Conservation (phyloP, 306 rosid genomes). For the Mimosa bimucronata region DNA sequence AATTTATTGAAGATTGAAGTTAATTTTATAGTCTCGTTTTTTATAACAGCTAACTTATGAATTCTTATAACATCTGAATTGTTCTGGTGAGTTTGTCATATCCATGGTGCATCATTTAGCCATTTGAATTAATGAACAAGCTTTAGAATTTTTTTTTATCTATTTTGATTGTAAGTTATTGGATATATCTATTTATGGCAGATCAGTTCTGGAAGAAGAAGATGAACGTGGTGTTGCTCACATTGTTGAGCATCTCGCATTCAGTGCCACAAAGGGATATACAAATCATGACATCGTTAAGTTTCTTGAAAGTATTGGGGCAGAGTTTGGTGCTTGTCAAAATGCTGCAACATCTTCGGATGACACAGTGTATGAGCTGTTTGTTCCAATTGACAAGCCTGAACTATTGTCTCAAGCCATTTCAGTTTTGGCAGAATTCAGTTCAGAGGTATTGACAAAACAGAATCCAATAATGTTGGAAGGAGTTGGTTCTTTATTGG, state of each 20-base stretch:
- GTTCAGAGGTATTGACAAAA: constrained; percentile 70
- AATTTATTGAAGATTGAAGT: neutral
- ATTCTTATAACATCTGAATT: neutral
- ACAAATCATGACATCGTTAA: constrained; percentile 86
- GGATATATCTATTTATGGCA: constrained; percentile 55
- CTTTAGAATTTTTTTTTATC: neutral
- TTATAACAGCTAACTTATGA: neutral
- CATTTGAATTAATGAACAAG: neutral
- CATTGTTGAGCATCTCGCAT: constrained; percentile 96
- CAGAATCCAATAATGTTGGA: neutral
- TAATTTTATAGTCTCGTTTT: neutral
- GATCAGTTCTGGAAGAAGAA: constrained; percentile 97
- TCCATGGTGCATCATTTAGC: neutral
- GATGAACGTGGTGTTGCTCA: constrained; percentile 98
- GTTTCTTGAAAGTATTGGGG: constrained; percentile 92
- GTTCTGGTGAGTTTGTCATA: neutral
- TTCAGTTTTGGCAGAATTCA: constrained; percentile 87
- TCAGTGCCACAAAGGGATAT: constrained; percentile 84
- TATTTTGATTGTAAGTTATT: constrained; percentile 31
- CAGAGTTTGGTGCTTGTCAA: constrained; percentile 97
- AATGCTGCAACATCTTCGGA: constrained; percentile 88
- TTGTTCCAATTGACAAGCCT: constrained; percentile 94
- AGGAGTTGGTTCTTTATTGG: neutral
- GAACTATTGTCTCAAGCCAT: constrained; percentile 84
- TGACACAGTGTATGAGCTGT: constrained; percentile 85